A percentile compares a stretch with the other conserved stretches of the same genome.
These are phyloP conservation scores for Trypanosoma mega DNA, from an alignment of 208 protist genomes.

Conservation along the genomic window DNA sequence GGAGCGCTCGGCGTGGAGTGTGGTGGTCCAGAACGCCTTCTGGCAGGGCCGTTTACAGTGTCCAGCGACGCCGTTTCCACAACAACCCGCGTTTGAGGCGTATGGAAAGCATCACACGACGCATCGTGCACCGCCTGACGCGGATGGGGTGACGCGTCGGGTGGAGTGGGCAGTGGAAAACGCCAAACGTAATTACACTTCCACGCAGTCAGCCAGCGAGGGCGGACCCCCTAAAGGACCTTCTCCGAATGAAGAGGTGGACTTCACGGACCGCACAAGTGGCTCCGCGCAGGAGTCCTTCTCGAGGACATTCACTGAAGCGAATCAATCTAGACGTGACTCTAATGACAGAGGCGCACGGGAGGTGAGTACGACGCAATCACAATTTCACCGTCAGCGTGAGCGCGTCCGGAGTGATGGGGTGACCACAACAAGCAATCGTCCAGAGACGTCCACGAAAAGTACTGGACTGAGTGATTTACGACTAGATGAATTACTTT, in stretches of 20 bases:
- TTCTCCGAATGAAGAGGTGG: slow-evolving; percentile 16
- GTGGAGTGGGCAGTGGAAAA: slow-evolving; percentile 26
- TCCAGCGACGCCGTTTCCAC: slow-evolving; percentile 32
- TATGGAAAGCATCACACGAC: slow-evolving; percentile 23
- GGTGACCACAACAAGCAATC: neutral
- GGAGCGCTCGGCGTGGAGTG: slow-evolving; percentile 71
- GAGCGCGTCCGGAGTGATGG: neutral
- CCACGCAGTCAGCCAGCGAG: slow-evolving; percentile 20
- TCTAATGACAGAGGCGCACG: neutral
- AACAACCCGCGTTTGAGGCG: slow-evolving; percentile 66
- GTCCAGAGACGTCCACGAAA: neutral
- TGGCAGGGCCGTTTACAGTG: slow-evolving; percentile 63
- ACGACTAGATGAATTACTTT: slow-evolving; percentile 46
- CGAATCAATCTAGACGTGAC: too few relatives aligned
- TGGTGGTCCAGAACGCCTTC: slow-evolving; percentile 72
- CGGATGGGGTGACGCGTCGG: slow-evolving; percentile 5
- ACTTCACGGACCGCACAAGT: slow-evolving; percentile 20
- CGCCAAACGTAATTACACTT: slow-evolving; percentile 30
- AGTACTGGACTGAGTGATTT: slow-evolving; percentile 11
- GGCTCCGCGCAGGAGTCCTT: too few relatives aligned
- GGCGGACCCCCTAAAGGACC: slow-evolving; percentile 1
- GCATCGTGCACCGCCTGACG: slow-evolving; percentile 1
- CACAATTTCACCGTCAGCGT: slow-evolving; percentile 18
- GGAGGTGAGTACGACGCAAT: slow-evolving; percentile 2
- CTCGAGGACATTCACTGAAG: too few relatives aligned